Evolutionary conservation across 495 filamentous ascomycete genomes (phyloP), one percentile per base, ranked within the genome.

Genomic region (Penicillium goetzii): DNA sequence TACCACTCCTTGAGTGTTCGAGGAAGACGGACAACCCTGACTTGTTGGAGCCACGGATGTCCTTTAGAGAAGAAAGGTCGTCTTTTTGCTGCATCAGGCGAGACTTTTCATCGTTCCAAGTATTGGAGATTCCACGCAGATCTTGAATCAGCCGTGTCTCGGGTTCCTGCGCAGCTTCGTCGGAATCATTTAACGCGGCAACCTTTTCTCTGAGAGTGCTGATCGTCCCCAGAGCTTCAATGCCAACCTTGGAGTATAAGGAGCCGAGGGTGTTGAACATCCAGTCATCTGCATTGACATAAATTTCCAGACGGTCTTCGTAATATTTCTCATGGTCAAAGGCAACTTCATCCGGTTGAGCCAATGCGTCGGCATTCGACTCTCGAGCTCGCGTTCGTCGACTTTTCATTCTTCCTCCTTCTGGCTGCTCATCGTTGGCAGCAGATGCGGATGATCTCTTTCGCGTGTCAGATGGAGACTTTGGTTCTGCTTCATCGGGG

Each of bases 341-440:
- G 5, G 75, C 66, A 25, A 80, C 71, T 47, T 83, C 83, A 25
- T 91, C 90, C 6, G 69, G 72, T 19, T 72, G 74, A 40, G 71
- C 71, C 21, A 76, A 69, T 11, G 67, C 68, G 23, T 91, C 91
- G 2, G 75, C 74, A 61, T 86, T 86, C 7, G 88, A 90, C 54
- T 93, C 92, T 38, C 92, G 84, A 30, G 91, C 88, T 63, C 91
- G 85, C 30, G 91, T 92, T 52, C 93, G 84, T 69, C 94, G 93
- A 76, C 92, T 96, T 68, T 92, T 86, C 68, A 89, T 86, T 50
- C 90, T 83, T 5, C 88, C 85, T 10, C 82, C 85, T 62, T 90
- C 81, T 36, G 72, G 72, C 25, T 77, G 65, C 17, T 87, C 85
- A 10, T 81, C 79, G 43, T 81, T 74, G 15, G 81, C 81, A 33